Percentiles rank a stretch among this genome's conserved stretches.
phyloP scores from a whole-genome alignment of 805 yeast genomes.

The Kuraishia cidri region DNA sequence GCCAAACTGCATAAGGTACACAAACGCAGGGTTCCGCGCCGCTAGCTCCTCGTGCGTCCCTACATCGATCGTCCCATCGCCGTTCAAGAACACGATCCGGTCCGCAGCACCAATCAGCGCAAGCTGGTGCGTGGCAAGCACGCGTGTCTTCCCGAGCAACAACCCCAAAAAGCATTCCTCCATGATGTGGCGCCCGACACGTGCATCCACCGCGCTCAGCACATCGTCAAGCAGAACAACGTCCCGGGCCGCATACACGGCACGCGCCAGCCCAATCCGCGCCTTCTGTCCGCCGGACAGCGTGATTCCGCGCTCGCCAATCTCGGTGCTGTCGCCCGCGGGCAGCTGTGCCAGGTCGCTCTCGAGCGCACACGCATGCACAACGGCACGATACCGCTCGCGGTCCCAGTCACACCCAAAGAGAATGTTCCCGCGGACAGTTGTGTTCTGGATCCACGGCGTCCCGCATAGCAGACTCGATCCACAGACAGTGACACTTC shows the following conservation, averaged over 20 bases:
- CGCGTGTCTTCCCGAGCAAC: conserved; percentile 43
- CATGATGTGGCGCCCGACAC: conserved; percentile 68
- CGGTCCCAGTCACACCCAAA: conserved; percentile 55
- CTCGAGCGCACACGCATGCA: conserved; percentile 58
- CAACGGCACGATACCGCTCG: conserved; percentile 39
- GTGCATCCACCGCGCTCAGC: conserved; percentile 74
- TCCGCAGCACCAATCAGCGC: conserved; percentile 57
- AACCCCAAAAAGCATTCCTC: conserved; percentile 50
- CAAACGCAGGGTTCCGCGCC: conserved; percentile 30
- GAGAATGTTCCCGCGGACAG: conserved; percentile 63
- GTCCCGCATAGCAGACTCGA: conserved; percentile 43
- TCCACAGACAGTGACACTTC: conserved; percentile 46
- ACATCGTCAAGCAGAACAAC: conserved; percentile 68
- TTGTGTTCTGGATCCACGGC: conserved; percentile 82
- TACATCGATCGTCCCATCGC: conserved; percentile 41
- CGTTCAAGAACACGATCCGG: conserved; percentile 50
- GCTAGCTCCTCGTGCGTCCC: conserved; percentile 49
- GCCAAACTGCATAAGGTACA: conserved; percentile 35
- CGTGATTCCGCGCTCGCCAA: conserved; percentile 82
- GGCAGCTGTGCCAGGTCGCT: conserved; percentile 60
- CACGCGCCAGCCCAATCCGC: conserved; percentile 67
- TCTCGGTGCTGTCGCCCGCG: conserved; percentile 71
- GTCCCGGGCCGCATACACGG: conserved; percentile 62
- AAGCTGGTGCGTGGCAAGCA: conserved; percentile 71
- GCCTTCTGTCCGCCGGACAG: conserved; percentile 90